Evolutionary conservation across 257 asterid species (phyloP), one percentile per base, ranked within the genome.

Genomic region (Solanum pinnatisectum): DNA sequence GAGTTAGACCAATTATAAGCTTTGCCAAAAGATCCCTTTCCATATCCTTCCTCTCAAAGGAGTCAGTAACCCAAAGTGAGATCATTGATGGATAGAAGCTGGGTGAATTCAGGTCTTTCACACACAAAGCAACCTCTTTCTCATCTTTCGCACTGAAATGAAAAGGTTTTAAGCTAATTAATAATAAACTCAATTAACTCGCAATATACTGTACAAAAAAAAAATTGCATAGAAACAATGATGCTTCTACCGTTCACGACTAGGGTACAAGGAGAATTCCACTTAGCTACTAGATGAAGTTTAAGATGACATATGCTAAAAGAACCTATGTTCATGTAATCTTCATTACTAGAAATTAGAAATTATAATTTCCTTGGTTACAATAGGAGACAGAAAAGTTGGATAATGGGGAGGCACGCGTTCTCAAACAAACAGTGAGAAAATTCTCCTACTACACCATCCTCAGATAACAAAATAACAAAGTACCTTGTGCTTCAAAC

Each of bases 21-120:
- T 92, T 92, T n/a, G 97, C 90, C 88, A 97, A 90, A 67, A 92
- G 92, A 71, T 93, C 96, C 88, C 95, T 92, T 89, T 95, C 98
- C 93, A 86, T 83, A 88, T 95, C 98, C 92, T 94, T 97, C 93
- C 94, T 93, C 93, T 96, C 99, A 37, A 97, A 97, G 46, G 99
- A 97, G 88, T 97, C 98, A 1, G 86, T 92, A 42, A 97, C 91
- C 99, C 99, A 97, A 68, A 92, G 87, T 87, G 98, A 93, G 76
- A 96, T 91, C 98, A 96, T 95, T 16, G 96, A 91, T 32, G 99
- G 97, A 90, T 95, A 91, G 89, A 94, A 95, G 92, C 91, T 90
- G 25, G 98, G 96, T 73, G 95, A 44, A 86, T 95, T 94, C 90
- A 96, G 88, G 10, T 96, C 99, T 90, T 92, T 96, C 90, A 96